Conservation (phyloP, 768 basidiomycete species). For the Lactarius indigo region DNA sequence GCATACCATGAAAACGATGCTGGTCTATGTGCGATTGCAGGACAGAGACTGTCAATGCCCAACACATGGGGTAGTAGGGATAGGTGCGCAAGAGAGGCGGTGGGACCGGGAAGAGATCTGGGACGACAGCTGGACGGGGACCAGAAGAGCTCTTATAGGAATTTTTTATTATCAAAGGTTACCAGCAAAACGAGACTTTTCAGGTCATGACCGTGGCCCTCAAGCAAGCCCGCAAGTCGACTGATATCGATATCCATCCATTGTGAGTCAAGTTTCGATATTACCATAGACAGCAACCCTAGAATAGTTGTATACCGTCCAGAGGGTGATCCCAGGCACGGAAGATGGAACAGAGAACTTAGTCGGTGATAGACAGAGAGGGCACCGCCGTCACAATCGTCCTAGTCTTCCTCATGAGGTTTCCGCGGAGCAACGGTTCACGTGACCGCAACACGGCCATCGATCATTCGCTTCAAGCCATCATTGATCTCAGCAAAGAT, state of each 20-base stretch:
- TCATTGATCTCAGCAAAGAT: too few relatives aligned
- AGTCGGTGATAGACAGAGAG: too few relatives aligned
- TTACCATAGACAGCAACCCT: too few relatives aligned
- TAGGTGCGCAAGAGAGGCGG: neutral
- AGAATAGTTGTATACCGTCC: too few relatives aligned
- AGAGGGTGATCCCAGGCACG: too few relatives aligned
- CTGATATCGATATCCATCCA: neutral
- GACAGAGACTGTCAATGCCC: neutral
- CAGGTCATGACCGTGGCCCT: neutral
- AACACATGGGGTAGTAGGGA: neutral
- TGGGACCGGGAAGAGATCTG: neutral
- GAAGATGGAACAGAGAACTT: too few relatives aligned
- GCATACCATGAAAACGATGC: conserved; percentile 44
- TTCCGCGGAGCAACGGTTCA: too few relatives aligned
- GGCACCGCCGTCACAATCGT: too few relatives aligned
- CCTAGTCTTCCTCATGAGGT: too few relatives aligned
- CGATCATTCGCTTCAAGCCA: too few relatives aligned
- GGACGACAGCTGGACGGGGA: neutral
- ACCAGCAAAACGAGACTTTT: neutral
- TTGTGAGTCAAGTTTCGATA: neutral
- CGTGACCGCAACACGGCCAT: too few relatives aligned
- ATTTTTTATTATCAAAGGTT: neutral
- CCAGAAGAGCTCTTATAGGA: neutral
- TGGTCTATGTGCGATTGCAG: conserved; percentile 48
- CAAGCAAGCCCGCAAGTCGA: neutral